Percentiles rank a stretch among this genome's conserved stretches.
These are phyloP conservation scores for Penicillium malachiteum DNA, from an alignment of 495 filamentous ascomycete species.

Conservation along the genomic window DNA sequence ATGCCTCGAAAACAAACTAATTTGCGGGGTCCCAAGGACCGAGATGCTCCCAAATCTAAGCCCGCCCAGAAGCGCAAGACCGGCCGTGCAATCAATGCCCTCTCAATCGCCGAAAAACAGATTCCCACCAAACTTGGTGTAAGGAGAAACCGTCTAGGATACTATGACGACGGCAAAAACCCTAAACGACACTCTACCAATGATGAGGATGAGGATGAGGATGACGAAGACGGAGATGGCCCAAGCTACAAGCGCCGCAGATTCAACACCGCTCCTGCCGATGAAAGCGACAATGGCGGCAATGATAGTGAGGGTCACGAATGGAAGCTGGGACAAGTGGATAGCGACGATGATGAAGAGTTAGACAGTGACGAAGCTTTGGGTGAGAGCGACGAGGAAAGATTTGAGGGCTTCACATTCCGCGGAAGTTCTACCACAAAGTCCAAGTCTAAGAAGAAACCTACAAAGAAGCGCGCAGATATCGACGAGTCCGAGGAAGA, in stretches of 20 bases:
- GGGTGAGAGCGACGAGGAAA: slow-evolving; percentile 83
- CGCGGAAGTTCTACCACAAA: slow-evolving; percentile 62
- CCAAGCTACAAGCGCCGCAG: slow-evolving; percentile 48
- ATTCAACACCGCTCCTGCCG: slow-evolving; percentile 25
- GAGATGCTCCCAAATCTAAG: slow-evolving; percentile 37
- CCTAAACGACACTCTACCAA: slow-evolving; percentile 42
- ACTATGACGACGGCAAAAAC: slow-evolving; percentile 48
- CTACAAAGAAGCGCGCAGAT: slow-evolving; percentile 33
- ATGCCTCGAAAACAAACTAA: slow-evolving; percentile 71
- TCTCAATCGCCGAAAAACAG: slow-evolving; percentile 74
- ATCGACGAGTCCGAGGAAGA: slow-evolving; percentile 61
- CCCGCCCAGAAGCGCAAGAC: slow-evolving; percentile 47
- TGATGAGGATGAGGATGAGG: slow-evolving; percentile 41
- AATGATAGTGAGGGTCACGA: slow-evolving; percentile 86
- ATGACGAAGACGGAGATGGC: slow-evolving; percentile 54
- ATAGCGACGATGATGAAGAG: slow-evolving; percentile 76
- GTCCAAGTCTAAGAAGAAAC: slow-evolving; percentile 36
- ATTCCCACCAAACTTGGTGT: slow-evolving; percentile 51
- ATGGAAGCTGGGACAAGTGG: slow-evolving; percentile 78
- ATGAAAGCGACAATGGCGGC: slow-evolving; percentile 54
- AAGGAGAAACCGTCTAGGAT: slow-evolving; percentile 57
- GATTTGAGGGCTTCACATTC: slow-evolving; percentile 74
- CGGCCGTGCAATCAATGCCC: slow-evolving; percentile 72
- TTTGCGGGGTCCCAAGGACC: slow-evolving; percentile 47
- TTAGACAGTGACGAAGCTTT: slow-evolving; percentile 93